Conservation (phyloP, 2,329 filamentous ascomycete genomes). For the Ascochyta pisi region DNA sequence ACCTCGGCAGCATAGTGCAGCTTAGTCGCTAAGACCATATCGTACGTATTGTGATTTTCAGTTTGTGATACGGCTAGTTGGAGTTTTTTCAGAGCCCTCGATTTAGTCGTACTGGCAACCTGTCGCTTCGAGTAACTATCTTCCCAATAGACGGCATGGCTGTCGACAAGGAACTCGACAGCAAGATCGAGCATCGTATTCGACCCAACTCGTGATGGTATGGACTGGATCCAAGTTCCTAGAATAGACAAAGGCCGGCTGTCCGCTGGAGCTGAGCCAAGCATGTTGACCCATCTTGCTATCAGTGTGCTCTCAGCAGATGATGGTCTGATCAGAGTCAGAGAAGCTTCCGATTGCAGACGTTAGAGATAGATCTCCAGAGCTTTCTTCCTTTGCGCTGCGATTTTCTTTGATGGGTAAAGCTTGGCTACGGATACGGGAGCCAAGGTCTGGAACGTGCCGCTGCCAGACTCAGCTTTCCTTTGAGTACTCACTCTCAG, state of each 20-base stretch:
- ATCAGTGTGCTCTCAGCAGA: slow-evolving; percentile 30
- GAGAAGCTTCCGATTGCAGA: slow-evolving; percentile 16
- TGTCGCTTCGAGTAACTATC: slow-evolving; percentile 30
- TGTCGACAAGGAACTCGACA: slow-evolving; percentile 35
- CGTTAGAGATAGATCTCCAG: slow-evolving; percentile 25
- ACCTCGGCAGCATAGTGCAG: slow-evolving; percentile 41
- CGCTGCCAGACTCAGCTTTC: slow-evolving; percentile 30
- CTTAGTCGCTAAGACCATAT: slow-evolving; percentile 38
- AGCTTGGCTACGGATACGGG: slow-evolving; percentile 19
- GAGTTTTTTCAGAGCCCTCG: slow-evolving; percentile 34
- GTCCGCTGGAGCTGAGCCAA: slow-evolving; percentile 22
- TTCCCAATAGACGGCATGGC: slow-evolving; percentile 29
- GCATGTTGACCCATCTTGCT: slow-evolving; percentile 31
- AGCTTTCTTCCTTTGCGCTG: slow-evolving; percentile 19
- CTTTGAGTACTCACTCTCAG: slow-evolving; percentile 29
- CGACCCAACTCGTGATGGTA: slow-evolving; percentile 37
- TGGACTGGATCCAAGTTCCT: slow-evolving; percentile 38
- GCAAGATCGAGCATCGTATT: slow-evolving; percentile 38
- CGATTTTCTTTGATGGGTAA: slow-evolving; percentile 21
- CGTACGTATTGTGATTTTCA: slow-evolving; percentile 27
- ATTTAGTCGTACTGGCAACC: slow-evolving; percentile 28
- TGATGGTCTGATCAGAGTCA: slow-evolving; percentile 17
- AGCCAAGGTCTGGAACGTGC: slow-evolving; percentile 37
- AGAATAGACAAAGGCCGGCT: slow-evolving; percentile 33
- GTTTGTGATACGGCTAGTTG: slow-evolving; percentile 28